Evolutionary conservation across 306 rosid genomes (phyloP).

Genomic region (Rosa chinensis): DNA sequence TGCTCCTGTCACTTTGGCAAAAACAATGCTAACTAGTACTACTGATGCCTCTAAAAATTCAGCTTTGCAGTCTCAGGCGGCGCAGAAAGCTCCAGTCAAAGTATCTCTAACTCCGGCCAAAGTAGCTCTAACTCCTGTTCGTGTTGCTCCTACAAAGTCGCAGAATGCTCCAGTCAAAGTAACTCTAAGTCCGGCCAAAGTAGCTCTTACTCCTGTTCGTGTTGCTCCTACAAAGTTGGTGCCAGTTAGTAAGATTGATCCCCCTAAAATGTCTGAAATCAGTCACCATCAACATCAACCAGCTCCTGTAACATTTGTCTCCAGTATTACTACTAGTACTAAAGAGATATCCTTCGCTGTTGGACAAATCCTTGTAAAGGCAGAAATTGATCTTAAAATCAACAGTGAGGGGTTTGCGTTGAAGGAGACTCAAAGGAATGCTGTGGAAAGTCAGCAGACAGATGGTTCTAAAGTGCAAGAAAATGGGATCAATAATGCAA

Average conservation of each 20-base stretch:
- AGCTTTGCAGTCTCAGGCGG: neutral
- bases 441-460: neutral
- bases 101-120: neutral
- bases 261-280: neutral
- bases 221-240: neutral
- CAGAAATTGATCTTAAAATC: neutral
- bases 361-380: neutral
- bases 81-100: neutral
- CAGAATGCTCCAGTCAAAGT: neutral
- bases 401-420: neutral
- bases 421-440: neutral
- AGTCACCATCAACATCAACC: neutral
- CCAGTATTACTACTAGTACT: neutral
- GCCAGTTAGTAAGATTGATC: neutral
- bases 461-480: neutral
- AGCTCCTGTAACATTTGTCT: neutral
- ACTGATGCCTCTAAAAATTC: neutral
- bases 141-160: neutral
- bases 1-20: neutral
- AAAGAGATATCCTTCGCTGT: neutral
- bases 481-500: neutral
- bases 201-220: neutral
- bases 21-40: neutral
- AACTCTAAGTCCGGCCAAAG: no score
- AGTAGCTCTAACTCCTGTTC: neutral